Evolutionary conservation across 75 land plant genomes (phyloP), one percentile per base, ranked within the genome.

Genomic region (Selaginella tamariscina): DNA sequence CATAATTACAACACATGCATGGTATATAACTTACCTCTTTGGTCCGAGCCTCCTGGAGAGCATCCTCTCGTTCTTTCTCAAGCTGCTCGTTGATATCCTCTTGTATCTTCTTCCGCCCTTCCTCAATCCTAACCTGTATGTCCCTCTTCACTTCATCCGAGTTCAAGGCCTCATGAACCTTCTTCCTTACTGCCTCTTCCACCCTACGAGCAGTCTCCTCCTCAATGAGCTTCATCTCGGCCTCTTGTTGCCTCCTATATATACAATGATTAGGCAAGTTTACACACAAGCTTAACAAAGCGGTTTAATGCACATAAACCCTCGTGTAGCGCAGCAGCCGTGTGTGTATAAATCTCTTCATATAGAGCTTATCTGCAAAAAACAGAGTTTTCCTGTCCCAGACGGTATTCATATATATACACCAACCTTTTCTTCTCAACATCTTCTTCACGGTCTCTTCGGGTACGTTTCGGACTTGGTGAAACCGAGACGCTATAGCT

Each of bases 121-220:
- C 73, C 57, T 70, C 71, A 29, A 70, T 68, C 69, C 81, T 77
- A 70, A 70, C 71, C 33, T 85, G 78, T 31, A 94, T 79, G 71
- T 87, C 86, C 20, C 71, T 56, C 67, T 81, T 87, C 0, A 94
- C 56, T 29, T 82, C 98, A 31, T 89, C 91, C 32, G 91, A 83
- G 56, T 82, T 82, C 65, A 94, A 74, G 60, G 77, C 78, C 70
- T 94, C 96, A 27, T 87, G 85, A 65, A 94, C 98, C 65, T 78
- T 82, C 71, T 84, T 90, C 24, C 80, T 78, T 56, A 94, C 87
- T 49, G 91, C 88, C 63, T 85, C 96, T 74, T 89, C 98, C 27
- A 94, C 85, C 74, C 96, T 90, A 32, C 72, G 77, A 31, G 91
- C 78, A 60, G 98, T 85, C 71, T 94, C 98, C 71, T 94, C 98